Evolutionary conservation across 805 yeast species (phyloP).

Genomic region (Candida taoyuanica): DNA sequence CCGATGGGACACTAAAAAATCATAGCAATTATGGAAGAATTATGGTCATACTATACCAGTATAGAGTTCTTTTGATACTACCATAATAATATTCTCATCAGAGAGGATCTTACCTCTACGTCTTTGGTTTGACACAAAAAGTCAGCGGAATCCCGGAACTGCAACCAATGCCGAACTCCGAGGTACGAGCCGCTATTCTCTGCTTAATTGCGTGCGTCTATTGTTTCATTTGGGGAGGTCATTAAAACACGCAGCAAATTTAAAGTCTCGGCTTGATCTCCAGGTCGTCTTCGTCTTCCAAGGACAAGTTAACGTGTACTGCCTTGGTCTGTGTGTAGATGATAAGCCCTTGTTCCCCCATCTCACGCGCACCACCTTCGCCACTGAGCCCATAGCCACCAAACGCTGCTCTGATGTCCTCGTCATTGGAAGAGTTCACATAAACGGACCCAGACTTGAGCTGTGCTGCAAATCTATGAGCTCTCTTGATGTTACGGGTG

Average conservation of each 20-base stretch:
- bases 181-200: too few relatives aligned
- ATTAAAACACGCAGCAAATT: not conserved
- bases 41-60: too few relatives aligned
- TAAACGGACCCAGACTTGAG: constrained; percentile 66
- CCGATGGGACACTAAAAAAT: too few relatives aligned
- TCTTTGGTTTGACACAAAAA: too few relatives aligned
- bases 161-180: not conserved
- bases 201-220: not conserved
- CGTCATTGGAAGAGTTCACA: constrained; percentile 65
- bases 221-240: not conserved
- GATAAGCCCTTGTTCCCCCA: constrained; percentile 68
- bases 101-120: too few relatives aligned
- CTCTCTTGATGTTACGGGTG: constrained; percentile 57
- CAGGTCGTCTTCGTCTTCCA: constrained; percentile 27
- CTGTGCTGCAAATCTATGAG: constrained; percentile 57
- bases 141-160: too few relatives aligned
- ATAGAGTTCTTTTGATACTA: too few relatives aligned
- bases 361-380: constrained; percentile 60
- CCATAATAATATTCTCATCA: too few relatives aligned
- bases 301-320: constrained; percentile 59
- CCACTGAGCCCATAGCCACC: constrained; percentile 82
- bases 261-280: not conserved
- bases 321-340: constrained; percentile 74
- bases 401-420: constrained; percentile 63
- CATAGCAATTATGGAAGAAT: too few relatives aligned